Evolutionary conservation across 2,329 filamentous ascomycete genomes (phyloP), one percentile per base, ranked within the genome.

Genomic region (Blastomyces gilchristii): DNA sequence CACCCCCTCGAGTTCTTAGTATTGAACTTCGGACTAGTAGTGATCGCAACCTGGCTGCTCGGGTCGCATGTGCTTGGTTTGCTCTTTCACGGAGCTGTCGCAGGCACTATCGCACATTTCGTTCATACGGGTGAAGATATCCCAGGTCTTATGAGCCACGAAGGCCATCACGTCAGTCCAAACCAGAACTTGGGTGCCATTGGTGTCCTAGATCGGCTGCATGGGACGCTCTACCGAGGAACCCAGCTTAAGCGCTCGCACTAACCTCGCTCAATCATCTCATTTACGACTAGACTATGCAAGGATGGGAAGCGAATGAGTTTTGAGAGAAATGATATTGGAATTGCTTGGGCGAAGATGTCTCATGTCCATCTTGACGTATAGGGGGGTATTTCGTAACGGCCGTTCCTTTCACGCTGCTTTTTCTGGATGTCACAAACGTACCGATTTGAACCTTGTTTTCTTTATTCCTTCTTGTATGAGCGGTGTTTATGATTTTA

Each of bases 161-260:
- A 65, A n/a, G 39, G 62, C 39, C 63, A 65, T 41, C 63, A 65
- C 47, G 57, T 60, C n/a, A 63, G 58, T n/a, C 54, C 60, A 7
- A 65, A 65, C 34, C 43, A 58, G 18, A 65, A 65, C 39, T 58
- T 65, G 43, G 63, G 63, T 7, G 61, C 62, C 22, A 12, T 65
- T 43, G 63, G 63, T 16, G 22, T 65, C 34, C 60, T 65, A 39
- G 63, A 65, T 39, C 45, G 63, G 52, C 28, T 65, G 37, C 63
- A 65, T 63, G 63, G 63, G 3, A 65, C 63, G 25, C 43, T 43
- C 18, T 59, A 49, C 22, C 39, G 37, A 22, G 39, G 57, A 18
- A 28, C 14, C 22, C 57, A 43, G 34, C n/a, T 49, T 16, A 43
- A 59, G 43, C 34, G 37, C 16, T 34, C 28, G 18, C 53, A 57